Evolutionary conservation across 2,329 filamentous ascomycete genomes (phyloP).

Genomic region (Cladosporium sp.): DNA sequence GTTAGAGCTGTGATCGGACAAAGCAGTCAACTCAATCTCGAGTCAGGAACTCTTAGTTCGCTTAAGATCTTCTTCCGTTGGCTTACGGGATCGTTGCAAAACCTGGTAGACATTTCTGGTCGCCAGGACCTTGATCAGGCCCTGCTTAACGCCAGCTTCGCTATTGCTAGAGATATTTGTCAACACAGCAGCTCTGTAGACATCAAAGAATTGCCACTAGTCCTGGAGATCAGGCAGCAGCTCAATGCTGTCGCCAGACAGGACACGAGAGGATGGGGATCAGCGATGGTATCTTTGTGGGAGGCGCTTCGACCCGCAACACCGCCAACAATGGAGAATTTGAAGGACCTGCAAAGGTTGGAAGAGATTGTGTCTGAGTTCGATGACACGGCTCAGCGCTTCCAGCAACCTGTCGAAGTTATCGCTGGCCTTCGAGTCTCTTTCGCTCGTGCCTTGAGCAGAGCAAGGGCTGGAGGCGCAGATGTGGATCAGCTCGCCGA

Average conservation of each 20-base stretch:
- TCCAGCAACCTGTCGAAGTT: conserved; percentile 22
- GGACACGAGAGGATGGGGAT: conserved; percentile 12
- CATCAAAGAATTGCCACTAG: background rate
- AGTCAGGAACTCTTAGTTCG: background rate
- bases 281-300: conserved; percentile 44
- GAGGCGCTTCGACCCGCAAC: conserved; percentile 61
- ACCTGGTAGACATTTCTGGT: background rate
- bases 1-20: conserved; percentile 4
- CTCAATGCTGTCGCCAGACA: background rate
- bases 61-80: conserved; percentile 10
- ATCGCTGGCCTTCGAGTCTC: conserved; percentile 24
- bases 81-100: conserved; percentile 10
- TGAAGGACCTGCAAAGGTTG: conserved; percentile 38
- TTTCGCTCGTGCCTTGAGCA: conserved; percentile 21
- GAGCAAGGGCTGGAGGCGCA: conserved; percentile 12
- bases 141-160: conserved; percentile 12
- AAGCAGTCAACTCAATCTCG: background rate
- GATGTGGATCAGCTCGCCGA: conserved; percentile 19
- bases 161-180: background rate
- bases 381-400: conserved; percentile 30
- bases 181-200: background rate
- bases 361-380: conserved; percentile 45
- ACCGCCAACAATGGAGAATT: conserved; percentile 35
- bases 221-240: background rate
- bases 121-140: conserved; percentile 10